These are phyloP conservation scores for Rhododendron kiyosumense DNA, from an alignment of 148 eudicot species.

Conservation along the genomic window DNA sequence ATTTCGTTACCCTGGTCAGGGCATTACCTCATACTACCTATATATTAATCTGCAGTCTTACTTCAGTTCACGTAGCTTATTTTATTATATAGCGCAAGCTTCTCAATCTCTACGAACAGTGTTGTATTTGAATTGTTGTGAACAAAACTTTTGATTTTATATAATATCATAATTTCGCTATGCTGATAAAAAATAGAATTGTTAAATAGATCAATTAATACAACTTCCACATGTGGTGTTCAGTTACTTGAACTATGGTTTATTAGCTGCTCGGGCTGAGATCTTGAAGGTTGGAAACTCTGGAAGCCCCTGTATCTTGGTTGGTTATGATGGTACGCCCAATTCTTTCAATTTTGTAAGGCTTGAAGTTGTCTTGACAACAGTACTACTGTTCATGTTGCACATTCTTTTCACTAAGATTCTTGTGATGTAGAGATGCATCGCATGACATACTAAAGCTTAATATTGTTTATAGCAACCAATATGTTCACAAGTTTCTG, in stretches of 20 bases:
- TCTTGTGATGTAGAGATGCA: neutral
- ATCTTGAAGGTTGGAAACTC: slow-evolving; percentile 63
- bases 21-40: neutral
- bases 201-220: neutral
- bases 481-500: neutral
- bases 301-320: slow-evolving; percentile 70
- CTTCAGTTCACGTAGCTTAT: neutral
- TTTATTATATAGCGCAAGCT: neutral
- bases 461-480: neutral
- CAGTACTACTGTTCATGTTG: neutral
- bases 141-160: neutral
- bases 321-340: slow-evolving; percentile 64
- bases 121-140: neutral
- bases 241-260: slow-evolving; percentile 93
- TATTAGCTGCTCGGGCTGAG: slow-evolving; percentile 98
- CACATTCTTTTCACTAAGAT: neutral
- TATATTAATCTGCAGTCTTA: neutral
- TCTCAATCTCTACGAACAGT: neutral
- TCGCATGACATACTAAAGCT: neutral
- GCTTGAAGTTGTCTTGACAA: neutral
- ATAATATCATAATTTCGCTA: neutral
- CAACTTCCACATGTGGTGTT: slow-evolving; percentile 8
- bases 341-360: slow-evolving; percentile 7
- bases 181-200: neutral
- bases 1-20: neutral